Evolutionary conservation across 2,329 filamentous ascomycete species (phyloP), one percentile per base, ranked within the genome.

Genomic region (Emmonsiellopsis sp.): DNA sequence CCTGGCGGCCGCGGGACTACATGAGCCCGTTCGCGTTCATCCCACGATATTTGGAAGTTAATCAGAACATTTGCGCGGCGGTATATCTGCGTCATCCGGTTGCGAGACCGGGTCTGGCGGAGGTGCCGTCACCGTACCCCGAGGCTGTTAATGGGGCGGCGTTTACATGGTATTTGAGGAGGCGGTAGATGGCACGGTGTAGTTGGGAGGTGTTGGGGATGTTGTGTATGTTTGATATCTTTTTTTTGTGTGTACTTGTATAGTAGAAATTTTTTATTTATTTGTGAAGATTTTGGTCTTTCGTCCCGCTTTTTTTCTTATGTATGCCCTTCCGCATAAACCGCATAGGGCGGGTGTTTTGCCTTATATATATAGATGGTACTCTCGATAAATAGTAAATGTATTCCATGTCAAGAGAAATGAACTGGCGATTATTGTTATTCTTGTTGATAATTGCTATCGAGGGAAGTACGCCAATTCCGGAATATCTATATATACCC

Each of bases 11-110:
- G 10, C 80, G 90, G 53, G 80, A 86, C 51, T 97, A 82, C 71
- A 94, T 98, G 87, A 79, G 82, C 50, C 84, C 91, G 0, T 98
- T 98, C 71, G 90, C 91, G 27, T 96, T 95, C 71, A 90, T 98
- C 61, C 93, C 93, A 9, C 78, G 87, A 52, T 98, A 97, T 70
- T 81, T 98, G 56, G 94, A 98, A 74, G 93, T 98, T 62, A 96
- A 97, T 77, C 93, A 95, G 71, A 94, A 91, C 65, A 87, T 97
- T 63, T 98, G 93, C 72, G 86, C 91, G 1, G 93, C 93, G 9
- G 90, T 98, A 42, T 98, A 98, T 70, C 74, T 98, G 57, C 81
- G 93, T 54, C 92, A 98, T 74, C 93, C 93, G 0, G 92, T 97
- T 43, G 93, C 89, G 31, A 80, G 91, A 56, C 85, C 85, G 2